Evolutionary conservation across 2,329 filamentous ascomycete genomes (phyloP).

Genomic region (Daldinia sp.): DNA sequence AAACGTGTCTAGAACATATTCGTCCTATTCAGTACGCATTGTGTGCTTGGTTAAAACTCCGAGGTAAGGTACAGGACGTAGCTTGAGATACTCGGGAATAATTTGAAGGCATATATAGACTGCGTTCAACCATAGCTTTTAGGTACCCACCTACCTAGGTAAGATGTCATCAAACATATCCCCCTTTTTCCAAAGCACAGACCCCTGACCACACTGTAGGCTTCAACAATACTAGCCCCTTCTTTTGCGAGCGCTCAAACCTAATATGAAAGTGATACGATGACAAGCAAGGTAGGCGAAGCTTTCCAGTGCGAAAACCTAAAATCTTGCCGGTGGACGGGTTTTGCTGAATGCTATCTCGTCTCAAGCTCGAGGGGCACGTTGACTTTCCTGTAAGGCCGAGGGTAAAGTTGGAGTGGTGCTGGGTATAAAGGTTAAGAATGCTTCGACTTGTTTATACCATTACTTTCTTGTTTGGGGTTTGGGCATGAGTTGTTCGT

Average conservation of each 20-base stretch:
- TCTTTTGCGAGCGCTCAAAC: neutral
- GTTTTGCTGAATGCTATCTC: neutral
- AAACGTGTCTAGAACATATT: neutral
- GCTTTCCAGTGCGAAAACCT: conserved; percentile 12
- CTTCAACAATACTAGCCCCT: no score
- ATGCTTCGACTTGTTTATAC: no score
- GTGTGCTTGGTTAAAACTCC: neutral
- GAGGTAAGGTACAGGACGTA: no score
- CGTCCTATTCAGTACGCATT: neutral
- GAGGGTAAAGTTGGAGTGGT: neutral
- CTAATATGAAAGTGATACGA: conserved; percentile 1
- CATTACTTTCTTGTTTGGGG: no score
- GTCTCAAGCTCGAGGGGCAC: neutral
- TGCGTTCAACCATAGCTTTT: no score
- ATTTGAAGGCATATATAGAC: no score
- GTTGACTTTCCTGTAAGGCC: neutral
- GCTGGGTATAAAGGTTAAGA: no score
- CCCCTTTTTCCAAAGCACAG: no score
- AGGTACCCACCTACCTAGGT: no score
- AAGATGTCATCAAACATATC: no score
- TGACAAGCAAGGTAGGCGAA: neutral
- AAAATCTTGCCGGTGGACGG: neutral
- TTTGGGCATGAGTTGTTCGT: no score
- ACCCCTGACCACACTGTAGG: neutral
- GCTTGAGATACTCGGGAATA: no score